Conservation (phyloP, 164 flowering plant genomes). For the Litsea cubeba region DNA sequence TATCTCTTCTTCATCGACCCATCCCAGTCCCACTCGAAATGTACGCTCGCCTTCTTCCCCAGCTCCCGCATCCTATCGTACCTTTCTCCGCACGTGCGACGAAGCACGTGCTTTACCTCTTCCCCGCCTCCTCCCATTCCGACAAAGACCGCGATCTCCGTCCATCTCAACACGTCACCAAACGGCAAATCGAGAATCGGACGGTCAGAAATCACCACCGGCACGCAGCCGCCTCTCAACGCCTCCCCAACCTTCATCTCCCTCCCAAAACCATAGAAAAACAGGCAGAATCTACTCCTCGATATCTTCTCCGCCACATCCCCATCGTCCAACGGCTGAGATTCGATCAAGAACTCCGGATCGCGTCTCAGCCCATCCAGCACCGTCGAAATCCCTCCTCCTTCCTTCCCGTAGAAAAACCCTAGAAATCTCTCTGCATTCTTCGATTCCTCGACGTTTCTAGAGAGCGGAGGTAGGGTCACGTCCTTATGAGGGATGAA, state of each 20-base stretch:
- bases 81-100: constrained; percentile 21
- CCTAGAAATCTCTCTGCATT: constrained; percentile 20
- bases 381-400: constrained; percentile 1
- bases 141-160: constrained; percentile 53
- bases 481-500: constrained; percentile 82
- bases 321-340: constrained; percentile 30
- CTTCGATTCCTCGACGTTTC: background rate
- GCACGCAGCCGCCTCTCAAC: constrained; percentile 62
- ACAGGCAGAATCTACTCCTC: constrained; percentile 53
- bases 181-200: constrained; percentile 71
- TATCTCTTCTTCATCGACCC: background rate
- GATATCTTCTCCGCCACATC: constrained; percentile 18
- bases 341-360: constrained; percentile 41
- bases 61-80: constrained; percentile 38
- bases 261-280: constrained; percentile 26
- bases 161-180: constrained; percentile 65
- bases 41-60: constrained; percentile 46
- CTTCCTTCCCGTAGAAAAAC: constrained; percentile 17
- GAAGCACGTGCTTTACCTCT: constrained; percentile 35
- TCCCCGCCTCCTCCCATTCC: constrained; percentile 21
- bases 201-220: constrained; percentile 61
- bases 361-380: constrained; percentile 27
- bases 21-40: constrained; percentile 50
- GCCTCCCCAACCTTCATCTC: constrained; percentile 28
- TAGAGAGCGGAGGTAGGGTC: constrained; percentile 36